Percentiles rank a stretch among this genome's conserved stretches.
Evolutionary conservation across 768 basidiomycete species (phyloP).

Genomic region (Tylopilus sp.): DNA sequence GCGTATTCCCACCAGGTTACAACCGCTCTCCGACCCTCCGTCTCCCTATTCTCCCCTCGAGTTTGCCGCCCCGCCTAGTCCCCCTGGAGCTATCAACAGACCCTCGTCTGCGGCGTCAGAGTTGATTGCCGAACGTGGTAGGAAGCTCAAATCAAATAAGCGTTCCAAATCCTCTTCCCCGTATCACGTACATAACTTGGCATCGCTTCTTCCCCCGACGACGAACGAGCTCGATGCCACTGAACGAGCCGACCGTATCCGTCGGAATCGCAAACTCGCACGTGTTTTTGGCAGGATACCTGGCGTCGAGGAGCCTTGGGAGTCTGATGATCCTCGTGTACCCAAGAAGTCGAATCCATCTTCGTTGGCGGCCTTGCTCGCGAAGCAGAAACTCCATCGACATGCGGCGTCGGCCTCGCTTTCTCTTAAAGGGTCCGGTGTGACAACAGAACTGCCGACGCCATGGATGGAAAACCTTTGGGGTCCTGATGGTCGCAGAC

Average conservation of each 20-base stretch:
- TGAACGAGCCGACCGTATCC: slow-evolving; percentile 69
- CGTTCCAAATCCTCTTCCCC: slow-evolving; percentile 32
- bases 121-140: slow-evolving; percentile 38
- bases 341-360: slow-evolving; percentile 24
- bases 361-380: slow-evolving; percentile 26
- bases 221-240: slow-evolving; percentile 62
- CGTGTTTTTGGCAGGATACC: slow-evolving; percentile 75
- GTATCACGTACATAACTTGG: slow-evolving; percentile 5
- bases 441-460: slow-evolving; percentile 22
- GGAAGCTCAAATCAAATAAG: slow-evolving; percentile 19
- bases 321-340: slow-evolving; percentile 24
- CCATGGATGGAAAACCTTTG: slow-evolving; percentile 35
- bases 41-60: slow-evolving; percentile 31
- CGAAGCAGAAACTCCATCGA: slow-evolving; percentile 30
- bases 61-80: slow-evolving; percentile 23
- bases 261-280: slow-evolving; percentile 74
- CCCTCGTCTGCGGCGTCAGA: slow-evolving; percentile 47
- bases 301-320: slow-evolving; percentile 35
- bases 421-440: slow-evolving; percentile 17
- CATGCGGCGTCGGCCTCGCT: slow-evolving; percentile 31
- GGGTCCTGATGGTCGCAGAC: slow-evolving; percentile 39
- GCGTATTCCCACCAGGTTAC: slow-evolving; percentile 6
- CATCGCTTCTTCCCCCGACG: slow-evolving; percentile 50
- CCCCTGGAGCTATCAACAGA: slow-evolving; percentile 22
- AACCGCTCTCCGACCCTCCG: slow-evolving; percentile 21